Conservation (phyloP, 805 yeast genomes). For the Starmerella scarabaei region DNA sequence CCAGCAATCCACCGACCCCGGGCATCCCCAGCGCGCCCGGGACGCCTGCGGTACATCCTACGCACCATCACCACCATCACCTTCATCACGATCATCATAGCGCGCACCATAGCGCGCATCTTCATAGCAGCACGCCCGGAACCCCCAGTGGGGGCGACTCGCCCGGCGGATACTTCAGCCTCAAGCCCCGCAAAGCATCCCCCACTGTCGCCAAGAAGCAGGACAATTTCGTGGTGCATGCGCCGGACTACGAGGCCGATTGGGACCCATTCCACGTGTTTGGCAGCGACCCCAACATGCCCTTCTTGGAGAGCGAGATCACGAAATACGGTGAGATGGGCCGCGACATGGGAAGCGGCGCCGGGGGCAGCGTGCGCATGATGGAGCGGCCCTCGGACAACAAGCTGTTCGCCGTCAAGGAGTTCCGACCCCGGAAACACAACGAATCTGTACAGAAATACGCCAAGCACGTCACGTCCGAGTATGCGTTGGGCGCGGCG, state of each 20-base stretch:
- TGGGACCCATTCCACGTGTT: constrained; percentile 21
- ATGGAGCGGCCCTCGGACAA: constrained; percentile 50
- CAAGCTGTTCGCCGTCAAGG: constrained; percentile 70
- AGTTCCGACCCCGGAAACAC: constrained; percentile 54
- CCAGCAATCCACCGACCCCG: background rate
- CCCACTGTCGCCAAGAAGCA: constrained; percentile 1
- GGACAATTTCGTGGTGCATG: constrained; percentile 14
- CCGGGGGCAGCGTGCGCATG: constrained; percentile 84
- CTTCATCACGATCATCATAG: constrained; percentile 1
- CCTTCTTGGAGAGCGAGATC: constrained; percentile 33
- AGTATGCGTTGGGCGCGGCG: constrained; percentile 68
- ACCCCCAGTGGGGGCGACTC: too few species aligned
- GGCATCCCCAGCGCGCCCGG: background rate
- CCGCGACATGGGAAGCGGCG: constrained; percentile 74
- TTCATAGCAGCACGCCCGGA: too few species aligned
- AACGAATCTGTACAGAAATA: constrained; percentile 58
- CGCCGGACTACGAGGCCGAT: constrained; percentile 15
- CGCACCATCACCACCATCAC: background rate
- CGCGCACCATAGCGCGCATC: too few species aligned
- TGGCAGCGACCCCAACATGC: constrained; percentile 19
- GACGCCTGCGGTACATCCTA: background rate
- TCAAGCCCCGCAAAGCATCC: background rate
- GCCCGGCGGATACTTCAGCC: too few species aligned
- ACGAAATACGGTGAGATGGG: constrained; percentile 68
- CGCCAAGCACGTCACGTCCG: constrained; percentile 65